These are phyloP conservation scores for Pseudonitzschia multiseries DNA, from an alignment of 108 stramenopile genomes.

Conservation along the genomic window DNA sequence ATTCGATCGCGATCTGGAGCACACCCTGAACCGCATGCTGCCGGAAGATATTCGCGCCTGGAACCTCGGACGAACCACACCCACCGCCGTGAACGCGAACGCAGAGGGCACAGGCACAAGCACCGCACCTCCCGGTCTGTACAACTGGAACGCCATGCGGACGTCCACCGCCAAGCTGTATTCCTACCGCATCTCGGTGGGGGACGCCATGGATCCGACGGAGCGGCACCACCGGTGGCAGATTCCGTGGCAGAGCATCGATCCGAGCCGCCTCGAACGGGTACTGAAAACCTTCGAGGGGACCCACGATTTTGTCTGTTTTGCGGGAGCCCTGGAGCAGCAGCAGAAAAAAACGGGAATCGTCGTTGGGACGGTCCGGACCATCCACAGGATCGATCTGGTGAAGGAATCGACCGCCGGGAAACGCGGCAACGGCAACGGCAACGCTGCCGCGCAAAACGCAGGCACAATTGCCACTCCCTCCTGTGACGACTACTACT, in stretches of 20 bases:
- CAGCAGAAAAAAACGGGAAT: slow-evolving; percentile 42
- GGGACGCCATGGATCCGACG: slow-evolving; percentile 58
- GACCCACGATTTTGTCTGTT: slow-evolving; percentile 75
- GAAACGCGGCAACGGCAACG: slow-evolving; percentile 18
- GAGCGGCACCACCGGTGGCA: slow-evolving; percentile 70
- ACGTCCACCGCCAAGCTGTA: slow-evolving; percentile 65
- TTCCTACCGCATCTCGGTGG: slow-evolving; percentile 66
- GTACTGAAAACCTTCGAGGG: slow-evolving; percentile 65
- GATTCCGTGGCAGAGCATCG: slow-evolving; percentile 37
- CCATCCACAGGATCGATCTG: slow-evolving; percentile 59
- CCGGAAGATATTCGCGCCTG: slow-evolving; percentile 58
- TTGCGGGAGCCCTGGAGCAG: slow-evolving; percentile 74
- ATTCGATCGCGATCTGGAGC: slow-evolving; percentile 21
- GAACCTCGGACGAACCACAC: slow-evolving; percentile 36
- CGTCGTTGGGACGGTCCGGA: slow-evolving; percentile 53
- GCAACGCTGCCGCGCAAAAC: no score
- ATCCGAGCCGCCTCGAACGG: slow-evolving; percentile 36
- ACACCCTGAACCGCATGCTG: slow-evolving; percentile 70
- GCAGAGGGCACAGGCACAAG: no score
- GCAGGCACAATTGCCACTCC: no score
- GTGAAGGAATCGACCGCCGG: slow-evolving; percentile 40
- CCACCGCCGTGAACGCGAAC: slow-evolving; percentile 19
- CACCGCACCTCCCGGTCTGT: background rate
- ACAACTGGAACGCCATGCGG: slow-evolving; percentile 70
- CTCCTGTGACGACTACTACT: slow-evolving; percentile 26